Conservation (phyloP, 2,329 filamentous ascomycete genomes). For the Fusarium hainanense region DNA sequence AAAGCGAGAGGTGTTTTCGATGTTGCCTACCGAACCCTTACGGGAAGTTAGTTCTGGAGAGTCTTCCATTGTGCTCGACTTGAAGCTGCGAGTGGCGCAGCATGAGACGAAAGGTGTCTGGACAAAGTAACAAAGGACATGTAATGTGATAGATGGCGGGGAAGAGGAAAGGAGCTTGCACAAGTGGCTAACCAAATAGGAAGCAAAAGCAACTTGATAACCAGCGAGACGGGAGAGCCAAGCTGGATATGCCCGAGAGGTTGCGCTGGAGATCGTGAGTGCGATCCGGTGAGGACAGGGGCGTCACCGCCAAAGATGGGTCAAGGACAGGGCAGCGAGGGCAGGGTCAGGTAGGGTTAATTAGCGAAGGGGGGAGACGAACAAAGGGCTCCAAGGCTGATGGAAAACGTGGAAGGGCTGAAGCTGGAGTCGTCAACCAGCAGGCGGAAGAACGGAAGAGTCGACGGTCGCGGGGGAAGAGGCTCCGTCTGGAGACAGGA, state of each 20-base stretch:
- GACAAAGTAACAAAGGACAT: constrained; percentile 12
- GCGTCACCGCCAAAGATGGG: constrained; percentile 44
- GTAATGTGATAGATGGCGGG: constrained; percentile 5
- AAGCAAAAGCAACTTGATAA: constrained; percentile 17
- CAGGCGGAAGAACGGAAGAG: constrained; percentile 30
- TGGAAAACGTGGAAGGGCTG: constrained; percentile 27
- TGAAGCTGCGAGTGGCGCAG: constrained; percentile 20
- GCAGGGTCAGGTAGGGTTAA: constrained; percentile 10
- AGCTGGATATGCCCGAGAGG: constrained; percentile 30
- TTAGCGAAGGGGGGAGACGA: constrained; percentile 17
- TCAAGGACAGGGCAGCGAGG: constrained; percentile 34
- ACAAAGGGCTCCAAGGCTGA: constrained; percentile 19
- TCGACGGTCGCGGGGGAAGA: constrained; percentile 44
- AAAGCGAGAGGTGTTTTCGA: constrained; percentile 52
- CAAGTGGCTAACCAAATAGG: constrained; percentile 35
- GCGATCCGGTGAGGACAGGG: constrained; percentile 43
- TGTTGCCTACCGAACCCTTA: constrained; percentile 44
- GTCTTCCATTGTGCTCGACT: constrained; percentile 44
- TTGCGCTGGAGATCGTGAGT: constrained; percentile 44
- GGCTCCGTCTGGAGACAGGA: constrained; percentile 46
- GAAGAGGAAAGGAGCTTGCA: constrained; percentile 21
- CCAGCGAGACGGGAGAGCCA: constrained; percentile 30
- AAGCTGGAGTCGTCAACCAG: constrained; percentile 15
- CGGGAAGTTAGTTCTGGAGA: constrained; percentile 48
- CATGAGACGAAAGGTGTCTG: constrained; percentile 25